A percentile compares a stretch with the other conserved stretches of the same genome.
These are phyloP conservation scores for Cyclocybe aegerita DNA, from an alignment of 768 basidiomycete genomes.

Conservation along the genomic window DNA sequence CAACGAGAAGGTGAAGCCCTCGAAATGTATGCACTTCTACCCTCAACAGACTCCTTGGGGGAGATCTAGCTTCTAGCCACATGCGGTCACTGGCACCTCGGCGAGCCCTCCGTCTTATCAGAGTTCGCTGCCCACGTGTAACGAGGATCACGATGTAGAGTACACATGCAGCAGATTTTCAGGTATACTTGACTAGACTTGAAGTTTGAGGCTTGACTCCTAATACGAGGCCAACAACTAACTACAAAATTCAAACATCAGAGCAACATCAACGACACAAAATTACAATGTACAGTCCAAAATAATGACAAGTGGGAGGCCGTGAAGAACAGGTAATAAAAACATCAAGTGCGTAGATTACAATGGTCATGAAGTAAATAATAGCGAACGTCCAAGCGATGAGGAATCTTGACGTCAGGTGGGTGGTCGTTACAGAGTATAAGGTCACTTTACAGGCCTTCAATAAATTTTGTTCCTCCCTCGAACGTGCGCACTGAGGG, in stretches of 20 bases:
- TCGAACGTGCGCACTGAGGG: constrained; percentile 35
- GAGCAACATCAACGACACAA: not conserved
- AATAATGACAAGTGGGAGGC: no score
- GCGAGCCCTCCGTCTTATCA: no score
- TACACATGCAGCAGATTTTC: not conserved
- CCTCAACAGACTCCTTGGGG: no score
- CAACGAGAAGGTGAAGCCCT: no score
- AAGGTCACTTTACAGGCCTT: constrained; percentile 28
- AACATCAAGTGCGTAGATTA: constrained; percentile 9
- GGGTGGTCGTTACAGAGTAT: not conserved
- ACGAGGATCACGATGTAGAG: no score
- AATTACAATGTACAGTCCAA: not conserved
- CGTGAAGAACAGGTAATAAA: not conserved
- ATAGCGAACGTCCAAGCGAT: constrained; percentile 8
- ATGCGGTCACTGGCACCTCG: no score
- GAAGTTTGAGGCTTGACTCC: not conserved
- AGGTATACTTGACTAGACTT: not conserved
- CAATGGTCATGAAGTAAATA: constrained; percentile 8
- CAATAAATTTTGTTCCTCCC: constrained; percentile 51
- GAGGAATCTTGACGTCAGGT: not conserved
- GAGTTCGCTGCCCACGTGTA: no score
- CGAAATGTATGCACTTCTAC: no score
- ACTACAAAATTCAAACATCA: no score
- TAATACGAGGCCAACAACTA: no score
- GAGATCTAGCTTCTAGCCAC: no score